Base-by-base conservation (phyloP, 495 filamentous ascomycete species). In the Baudoinia panamericana region DNA sequence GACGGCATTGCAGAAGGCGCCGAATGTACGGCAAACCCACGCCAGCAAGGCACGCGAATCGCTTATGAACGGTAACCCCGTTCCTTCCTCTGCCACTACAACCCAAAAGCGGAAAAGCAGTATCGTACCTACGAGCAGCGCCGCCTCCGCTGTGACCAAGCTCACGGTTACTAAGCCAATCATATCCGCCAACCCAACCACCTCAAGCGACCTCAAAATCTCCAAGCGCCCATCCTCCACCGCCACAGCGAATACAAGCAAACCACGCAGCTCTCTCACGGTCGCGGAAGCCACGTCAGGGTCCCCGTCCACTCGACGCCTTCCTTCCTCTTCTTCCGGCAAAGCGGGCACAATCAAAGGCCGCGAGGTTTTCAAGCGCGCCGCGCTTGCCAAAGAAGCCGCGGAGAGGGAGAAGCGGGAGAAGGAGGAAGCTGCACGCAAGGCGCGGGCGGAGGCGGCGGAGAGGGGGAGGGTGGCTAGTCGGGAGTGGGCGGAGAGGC, bases 401-500 rank as follows among this genome's bases (percentile, higher is more conserved):
- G 62, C 66, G 15, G 69, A 73, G 48, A 60, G 59, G 15, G 68
- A 70, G 53, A 67, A 57, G 45, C 56, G 59, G n/a, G 70, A 70
- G 36, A 66, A 73, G 30, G 75, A 78, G 55, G 60, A 64, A 29
- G 65, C 70, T 9, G 66, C 72, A 4, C 70, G 69, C 52, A 61
- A 63, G 45, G 75, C 77, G 5, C 61, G 76, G 36, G 64, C 70
- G 46, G 69, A 69, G 50, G 80, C 80, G 8, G 76, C 79, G 0
- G 79, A 83, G 59, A 56, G 76, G 42, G 74, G 75, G 11, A 61
- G 78, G 39, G 57, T 66, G 52, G 63, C 71, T 35, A 75, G 73
- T 41, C 59, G 78, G 24, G 73, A 77, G 59, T 84, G 79, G 79
- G 78, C 77, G 3, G 75, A 79, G 59, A 78, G 68, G 63, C 71